Conservation (phyloP, 805 yeast genomes). For the Spathaspora girioi region DNA sequence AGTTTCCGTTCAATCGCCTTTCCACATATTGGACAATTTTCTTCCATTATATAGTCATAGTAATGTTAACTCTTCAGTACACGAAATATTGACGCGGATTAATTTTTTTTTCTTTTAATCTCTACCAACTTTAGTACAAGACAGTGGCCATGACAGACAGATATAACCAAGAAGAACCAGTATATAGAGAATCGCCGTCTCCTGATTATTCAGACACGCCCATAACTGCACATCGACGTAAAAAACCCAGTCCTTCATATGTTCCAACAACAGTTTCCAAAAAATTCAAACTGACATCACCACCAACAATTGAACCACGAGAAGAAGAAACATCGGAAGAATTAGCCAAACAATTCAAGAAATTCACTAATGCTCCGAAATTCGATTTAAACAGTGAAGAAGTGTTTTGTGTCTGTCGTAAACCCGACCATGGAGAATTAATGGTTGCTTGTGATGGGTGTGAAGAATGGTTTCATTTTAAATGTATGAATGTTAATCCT, state of each 20-base stretch:
- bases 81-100: background rate
- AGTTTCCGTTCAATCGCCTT: constrained; percentile 17
- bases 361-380: constrained; percentile 32
- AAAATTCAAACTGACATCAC: background rate
- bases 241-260: constrained; percentile 1
- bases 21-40: constrained; percentile 35
- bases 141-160: background rate
- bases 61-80: background rate
- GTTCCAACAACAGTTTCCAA: background rate
- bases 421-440: constrained; percentile 71
- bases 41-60: constrained; percentile 1
- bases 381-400: constrained; percentile 54
- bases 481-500: constrained; percentile 60
- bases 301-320: constrained; percentile 6
- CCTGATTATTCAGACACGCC: background rate
- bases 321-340: constrained; percentile 27
- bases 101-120: no score
- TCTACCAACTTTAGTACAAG: background rate
- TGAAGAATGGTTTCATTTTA: constrained; percentile 92
- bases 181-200: background rate
- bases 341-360: constrained; percentile 34
- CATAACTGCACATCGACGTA: background rate
- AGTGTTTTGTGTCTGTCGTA: constrained; percentile 72
- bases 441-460: constrained; percentile 97
- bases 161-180: background rate